A percentile compares a stretch with the other conserved stretches of the same genome.
These are phyloP conservation scores for Fusarium sp. DNA, from an alignment of 2,329 filamentous ascomycete genomes.

Conservation along the genomic window DNA sequence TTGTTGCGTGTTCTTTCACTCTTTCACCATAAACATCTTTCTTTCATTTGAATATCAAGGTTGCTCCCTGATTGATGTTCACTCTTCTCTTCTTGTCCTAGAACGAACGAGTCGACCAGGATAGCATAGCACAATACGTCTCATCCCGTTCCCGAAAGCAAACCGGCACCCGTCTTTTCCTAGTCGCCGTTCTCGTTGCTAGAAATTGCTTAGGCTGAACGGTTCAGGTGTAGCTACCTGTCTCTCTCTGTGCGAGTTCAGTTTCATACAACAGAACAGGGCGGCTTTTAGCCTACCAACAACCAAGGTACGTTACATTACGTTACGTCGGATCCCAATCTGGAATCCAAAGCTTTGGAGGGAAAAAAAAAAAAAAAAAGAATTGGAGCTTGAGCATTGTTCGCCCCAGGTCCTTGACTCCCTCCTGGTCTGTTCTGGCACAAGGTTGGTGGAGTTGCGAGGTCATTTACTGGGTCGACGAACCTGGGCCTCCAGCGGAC, in stretches of 20 bases:
- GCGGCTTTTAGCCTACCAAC: neutral
- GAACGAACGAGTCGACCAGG: slow-evolving; percentile 17
- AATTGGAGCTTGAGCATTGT: slow-evolving; percentile 7
- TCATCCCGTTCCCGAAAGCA: slow-evolving; percentile 23
- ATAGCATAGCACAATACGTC: slow-evolving; percentile 29
- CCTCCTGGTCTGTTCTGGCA: slow-evolving; percentile 8
- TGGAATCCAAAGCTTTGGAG: slow-evolving; percentile 17
- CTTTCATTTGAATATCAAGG: neutral
- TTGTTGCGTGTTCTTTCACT: neutral
- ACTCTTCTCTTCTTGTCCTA: neutral
- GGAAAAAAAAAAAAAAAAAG: neutral
- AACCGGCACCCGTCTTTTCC: slow-evolving; percentile 27
- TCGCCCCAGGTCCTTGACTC: neutral
- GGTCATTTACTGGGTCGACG: slow-evolving; percentile 5
- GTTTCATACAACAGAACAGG: neutral
- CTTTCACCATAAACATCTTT: neutral
- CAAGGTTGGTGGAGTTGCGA: slow-evolving; percentile 4
- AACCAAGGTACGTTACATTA: slow-evolving; percentile 17
- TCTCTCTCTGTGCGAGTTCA: neutral
- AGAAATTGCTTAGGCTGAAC: slow-evolving; percentile 15
- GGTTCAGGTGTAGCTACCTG: neutral
- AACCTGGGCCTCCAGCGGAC: slow-evolving; percentile 22
- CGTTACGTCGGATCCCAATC: slow-evolving; percentile 22
- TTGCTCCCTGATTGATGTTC: slow-evolving; percentile 2
- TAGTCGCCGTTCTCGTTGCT: slow-evolving; percentile 20